Evolutionary conservation across 441 rosid species (phyloP).

Genomic region (Kokia cookei): DNA sequence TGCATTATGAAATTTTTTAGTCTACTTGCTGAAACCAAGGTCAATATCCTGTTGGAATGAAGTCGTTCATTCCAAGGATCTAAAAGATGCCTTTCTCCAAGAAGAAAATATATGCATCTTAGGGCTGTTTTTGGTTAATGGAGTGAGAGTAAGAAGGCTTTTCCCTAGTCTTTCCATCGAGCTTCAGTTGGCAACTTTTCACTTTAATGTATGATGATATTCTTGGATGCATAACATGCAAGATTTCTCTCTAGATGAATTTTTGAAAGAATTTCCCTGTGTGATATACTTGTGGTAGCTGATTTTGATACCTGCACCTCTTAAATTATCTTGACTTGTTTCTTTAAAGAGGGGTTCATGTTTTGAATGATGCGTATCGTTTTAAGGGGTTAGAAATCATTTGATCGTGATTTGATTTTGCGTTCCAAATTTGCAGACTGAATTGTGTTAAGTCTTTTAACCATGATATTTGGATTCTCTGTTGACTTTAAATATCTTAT

Average conservation of each 20-base stretch:
- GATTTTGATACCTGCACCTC: background rate
- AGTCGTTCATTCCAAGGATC: background rate
- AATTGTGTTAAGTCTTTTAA: background rate
- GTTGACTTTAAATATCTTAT: background rate
- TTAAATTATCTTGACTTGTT: background rate
- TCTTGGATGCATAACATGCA: background rate
- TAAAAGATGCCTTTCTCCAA: background rate
- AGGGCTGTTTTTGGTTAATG: background rate
- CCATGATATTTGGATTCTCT: background rate
- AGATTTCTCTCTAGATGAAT: background rate
- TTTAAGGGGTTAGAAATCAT: background rate
- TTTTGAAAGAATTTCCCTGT: background rate
- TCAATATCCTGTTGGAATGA: background rate
- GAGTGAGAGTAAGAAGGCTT: background rate
- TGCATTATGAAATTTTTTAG: background rate
- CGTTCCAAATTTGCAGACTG: background rate
- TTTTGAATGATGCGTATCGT: background rate
- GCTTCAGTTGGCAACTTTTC: background rate
- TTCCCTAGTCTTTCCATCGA: background rate
- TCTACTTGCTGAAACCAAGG: background rate
- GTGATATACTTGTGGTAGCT: background rate
- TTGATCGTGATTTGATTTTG: background rate
- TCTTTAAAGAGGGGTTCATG: background rate
- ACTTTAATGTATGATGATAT: background rate
- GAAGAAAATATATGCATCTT: background rate